These are phyloP conservation scores for Sporothrix phasma DNA, from an alignment of 2,329 filamentous ascomycete species.

Conservation along the genomic window DNA sequence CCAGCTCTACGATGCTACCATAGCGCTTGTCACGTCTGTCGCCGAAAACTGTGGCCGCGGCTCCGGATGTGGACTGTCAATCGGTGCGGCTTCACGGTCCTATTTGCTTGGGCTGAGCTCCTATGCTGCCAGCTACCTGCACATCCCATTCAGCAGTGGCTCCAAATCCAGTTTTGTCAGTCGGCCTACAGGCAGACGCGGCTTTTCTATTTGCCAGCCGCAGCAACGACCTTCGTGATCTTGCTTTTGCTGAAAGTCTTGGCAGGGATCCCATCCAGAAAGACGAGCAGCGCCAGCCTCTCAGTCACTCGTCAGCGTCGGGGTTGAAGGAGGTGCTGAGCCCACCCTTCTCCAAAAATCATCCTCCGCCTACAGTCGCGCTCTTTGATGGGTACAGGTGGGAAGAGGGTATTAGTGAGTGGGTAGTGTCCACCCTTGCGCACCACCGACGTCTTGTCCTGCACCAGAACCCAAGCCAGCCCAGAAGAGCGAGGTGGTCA, in stretches of 20 bases:
- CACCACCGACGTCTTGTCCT: neutral
- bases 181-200: constrained; percentile 34
- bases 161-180: constrained; percentile 25
- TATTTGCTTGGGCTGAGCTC: constrained; percentile 33
- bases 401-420: constrained; percentile 32
- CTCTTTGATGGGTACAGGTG: constrained; percentile 25
- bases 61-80: constrained; percentile 16
- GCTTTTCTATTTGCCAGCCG: constrained; percentile 43
- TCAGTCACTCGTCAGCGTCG: neutral
- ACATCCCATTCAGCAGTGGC: constrained; percentile 21
- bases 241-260: constrained; percentile 43
- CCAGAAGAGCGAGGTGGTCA: neutral
- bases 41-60: constrained; percentile 39
- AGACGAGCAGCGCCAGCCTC: neutral
- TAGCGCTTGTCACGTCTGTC: constrained; percentile 35
- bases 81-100: constrained; percentile 26
- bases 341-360: neutral
- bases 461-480: neutral
- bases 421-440: constrained; percentile 23
- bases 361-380: neutral
- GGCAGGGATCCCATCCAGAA: constrained; percentile 5
- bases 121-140: constrained; percentile 26
- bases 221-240: constrained; percentile 43
- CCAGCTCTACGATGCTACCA: constrained; percentile 26
- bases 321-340: neutral